Evolutionary conservation across 2,329 filamentous ascomycete species (phyloP), one percentile per base, ranked within the genome.

Genomic region (Magnaporthales sp.): DNA sequence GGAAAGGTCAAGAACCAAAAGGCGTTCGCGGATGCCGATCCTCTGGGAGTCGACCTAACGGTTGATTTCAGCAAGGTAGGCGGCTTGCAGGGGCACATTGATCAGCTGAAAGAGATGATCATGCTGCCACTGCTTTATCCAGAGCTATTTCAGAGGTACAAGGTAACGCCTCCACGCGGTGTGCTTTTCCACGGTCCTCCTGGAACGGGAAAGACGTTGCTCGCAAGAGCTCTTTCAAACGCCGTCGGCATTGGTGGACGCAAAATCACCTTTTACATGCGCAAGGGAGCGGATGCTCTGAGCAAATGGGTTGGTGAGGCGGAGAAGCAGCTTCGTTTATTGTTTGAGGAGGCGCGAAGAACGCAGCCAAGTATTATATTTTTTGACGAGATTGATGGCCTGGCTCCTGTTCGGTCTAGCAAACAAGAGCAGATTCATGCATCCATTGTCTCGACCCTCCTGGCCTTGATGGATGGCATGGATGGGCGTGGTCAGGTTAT

Each of bases 271-370:
- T 99, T 99, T 73, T 99, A 98, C 78, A 99, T 99, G 95, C 90
- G 95, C 68, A 99, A 99, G 78, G 96, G 95, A 75, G 96, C 95
- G 27, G 95, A 99, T 83, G 93, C 93, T 19, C 81, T 99, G 69
- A 97, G 93, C 78, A 99, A 99, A 79, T 99, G 95, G 95, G 95
- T 99, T 65, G 95, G 95, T 75, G 95, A 99, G 78, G 95, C 96
- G 10, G 95, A 99, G 79, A 90, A 94, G 78, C 95, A 99, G 75
- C 86, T 99, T 66, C 89, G 95, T 62, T 80, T 98, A 67, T 84
- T 99, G 5, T 99, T 99, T 70, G 95, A 98, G 73, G 95, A 99
- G 78, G 95, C 95, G 19, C 86, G 94, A 69, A 95, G 93, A 76
- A 98, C 91, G 1, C 95, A 99, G 74, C 95, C 95, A 0, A 98